Evolutionary conservation across 208 protist genomes (phyloP), one percentile per base, ranked within the genome.

Genomic region (Trypanosoma mega): DNA sequence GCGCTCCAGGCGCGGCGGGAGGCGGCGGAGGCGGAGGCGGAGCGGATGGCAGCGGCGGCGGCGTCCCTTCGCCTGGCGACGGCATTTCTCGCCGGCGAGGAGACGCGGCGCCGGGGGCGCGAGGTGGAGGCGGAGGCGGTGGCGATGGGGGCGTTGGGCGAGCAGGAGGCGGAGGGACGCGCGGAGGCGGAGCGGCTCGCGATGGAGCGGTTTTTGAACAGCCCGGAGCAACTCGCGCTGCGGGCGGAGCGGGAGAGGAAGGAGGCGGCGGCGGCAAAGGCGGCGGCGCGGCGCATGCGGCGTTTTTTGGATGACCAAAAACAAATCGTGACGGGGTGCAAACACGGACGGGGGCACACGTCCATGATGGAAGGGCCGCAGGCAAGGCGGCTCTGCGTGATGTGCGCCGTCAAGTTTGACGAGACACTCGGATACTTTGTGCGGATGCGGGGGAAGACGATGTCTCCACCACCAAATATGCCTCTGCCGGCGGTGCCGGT

Each of bases 171-270:
- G 14, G 68, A 63, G n/a, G 48, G 31, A 30, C 65, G 56, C 47
- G 64, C 47, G 2, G 80, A 85, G 49, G 71, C 81, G 18, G 74
- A 85, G 66, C 73, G 72, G 3, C 58, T 76, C 3, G 87, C 79
- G 9, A 70, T 81, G 33, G 82, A 82, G 63, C 64, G 72, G 9
- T 92, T 91, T 44, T 57, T 84, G 39, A 89, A 87, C 69, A 87
- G 55, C 18, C 88, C 88, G 3, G 88, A 92, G 69, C 84, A 92
- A 64, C 72, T 87, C 27, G 80, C 79, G 20, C 31, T 90, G 26
- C 72, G 72, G 4, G 78, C 72, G 23, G 80, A 82, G 33, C 67
- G 62, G 24, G 71, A 89, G 67, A 48, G 64, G 16, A 65, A 68
- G 41, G 78, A 73, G 63, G 64, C 49, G 26, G 61, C 47, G 7